Evolutionary conservation across 1,284 basidiomycete species (phyloP).

Genomic region (Austroboletus novae-zelandiae): DNA sequence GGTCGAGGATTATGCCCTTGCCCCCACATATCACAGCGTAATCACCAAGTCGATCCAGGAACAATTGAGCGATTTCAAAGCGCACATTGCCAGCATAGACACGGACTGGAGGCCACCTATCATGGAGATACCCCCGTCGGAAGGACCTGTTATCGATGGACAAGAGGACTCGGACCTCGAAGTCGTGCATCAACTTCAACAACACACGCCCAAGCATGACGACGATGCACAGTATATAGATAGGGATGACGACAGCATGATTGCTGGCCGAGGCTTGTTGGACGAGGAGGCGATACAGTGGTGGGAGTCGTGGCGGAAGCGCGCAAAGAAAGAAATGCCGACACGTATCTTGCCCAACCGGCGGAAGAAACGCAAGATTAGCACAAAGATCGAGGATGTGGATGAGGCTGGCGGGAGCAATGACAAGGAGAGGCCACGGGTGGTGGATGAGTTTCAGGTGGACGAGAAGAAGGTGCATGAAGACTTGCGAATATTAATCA

Average conservation of each 20-base stretch:
- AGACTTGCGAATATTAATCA: slow-evolving; percentile 89
- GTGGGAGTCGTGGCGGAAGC: slow-evolving; percentile 72
- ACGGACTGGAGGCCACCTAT: slow-evolving; percentile 31
- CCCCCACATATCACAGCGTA: slow-evolving; percentile 65
- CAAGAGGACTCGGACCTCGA: slow-evolving; percentile 37
- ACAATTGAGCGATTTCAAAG: slow-evolving; percentile 79
- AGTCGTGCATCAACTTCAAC: slow-evolving; percentile 23
- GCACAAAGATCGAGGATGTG: slow-evolving; percentile 31
- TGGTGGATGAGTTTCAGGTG: slow-evolving; percentile 52
- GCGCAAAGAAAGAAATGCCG: slow-evolving; percentile 26
- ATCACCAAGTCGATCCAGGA: slow-evolving; percentile 88
- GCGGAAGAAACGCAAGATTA: slow-evolving; percentile 31
- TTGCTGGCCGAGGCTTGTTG: slow-evolving; percentile 44
- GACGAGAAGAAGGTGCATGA: slow-evolving; percentile 63
- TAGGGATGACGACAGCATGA: slow-evolving; percentile 29
- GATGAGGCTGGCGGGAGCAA: slow-evolving; percentile 32
- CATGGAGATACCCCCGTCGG: slow-evolving; percentile 23
- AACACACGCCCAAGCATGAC: neutral
- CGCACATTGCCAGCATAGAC: slow-evolving; percentile 53
- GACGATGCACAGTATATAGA: slow-evolving; percentile 4
- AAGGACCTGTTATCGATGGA: slow-evolving; percentile 32
- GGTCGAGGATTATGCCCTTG: slow-evolving; percentile 88
- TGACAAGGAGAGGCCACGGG: slow-evolving; percentile 41
- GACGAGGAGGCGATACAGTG: slow-evolving; percentile 53
- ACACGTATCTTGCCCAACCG: slow-evolving; percentile 24